Evolutionary conservation across 2,329 filamentous ascomycete species (phyloP).

Genomic region (Sarocladiaceae sp.): DNA sequence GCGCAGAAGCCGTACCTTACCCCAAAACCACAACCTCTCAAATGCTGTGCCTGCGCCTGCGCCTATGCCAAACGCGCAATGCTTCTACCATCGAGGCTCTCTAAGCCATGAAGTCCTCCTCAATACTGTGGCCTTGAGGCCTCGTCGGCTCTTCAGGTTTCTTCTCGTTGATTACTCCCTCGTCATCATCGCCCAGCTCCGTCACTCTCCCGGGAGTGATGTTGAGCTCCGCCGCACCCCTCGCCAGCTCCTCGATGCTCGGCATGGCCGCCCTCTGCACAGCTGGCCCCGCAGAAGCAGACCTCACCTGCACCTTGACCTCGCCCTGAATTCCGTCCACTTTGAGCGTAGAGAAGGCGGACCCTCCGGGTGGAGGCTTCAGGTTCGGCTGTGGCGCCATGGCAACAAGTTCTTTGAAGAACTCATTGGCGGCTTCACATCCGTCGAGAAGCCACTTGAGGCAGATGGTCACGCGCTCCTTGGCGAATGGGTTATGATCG

Average conservation of each 20-base stretch:
- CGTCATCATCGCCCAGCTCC: slow-evolving; percentile 14
- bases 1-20: too few relatives aligned
- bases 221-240: slow-evolving; percentile 35
- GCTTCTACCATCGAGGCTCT: background rate
- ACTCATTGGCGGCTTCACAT: slow-evolving; percentile 65
- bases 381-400: slow-evolving; percentile 34
- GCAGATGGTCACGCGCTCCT: slow-evolving; percentile 83
- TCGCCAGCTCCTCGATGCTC: slow-evolving; percentile 32
- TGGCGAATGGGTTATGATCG: slow-evolving; percentile 88
- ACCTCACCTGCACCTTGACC: slow-evolving; percentile 47
- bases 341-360: slow-evolving; percentile 37
- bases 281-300: slow-evolving; percentile 20
- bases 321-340: slow-evolving; percentile 52
- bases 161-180: too few relatives aligned
- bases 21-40: background rate
- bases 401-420: slow-evolving; percentile 58
- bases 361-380: slow-evolving; percentile 26
- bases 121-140: slow-evolving; percentile 23
- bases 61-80: background rate
- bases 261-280: slow-evolving; percentile 10
- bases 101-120: slow-evolving; percentile 41
- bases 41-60: too few relatives aligned
- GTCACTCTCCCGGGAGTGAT: slow-evolving; percentile 22
- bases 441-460: slow-evolving; percentile 78
- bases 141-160: slow-evolving; percentile 14